Conservation (phyloP, 768 basidiomycete genomes). For the Suillus hirtellus region DNA sequence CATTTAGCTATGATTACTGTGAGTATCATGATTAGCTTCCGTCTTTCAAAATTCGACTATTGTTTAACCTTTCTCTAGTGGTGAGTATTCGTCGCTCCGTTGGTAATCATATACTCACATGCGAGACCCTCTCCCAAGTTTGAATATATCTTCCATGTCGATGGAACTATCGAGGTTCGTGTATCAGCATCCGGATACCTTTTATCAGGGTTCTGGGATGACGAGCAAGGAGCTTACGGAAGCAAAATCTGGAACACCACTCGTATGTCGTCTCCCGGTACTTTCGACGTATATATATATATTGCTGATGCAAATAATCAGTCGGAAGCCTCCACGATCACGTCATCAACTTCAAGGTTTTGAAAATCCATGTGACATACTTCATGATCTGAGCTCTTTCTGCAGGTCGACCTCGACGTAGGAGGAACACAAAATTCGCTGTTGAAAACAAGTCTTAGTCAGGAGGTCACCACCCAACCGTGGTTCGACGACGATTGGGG, state of each 20-base stretch:
- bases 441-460: slow-evolving; percentile 47
- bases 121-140: slow-evolving; percentile 36
- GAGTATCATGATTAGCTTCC: slow-evolving; percentile 23
- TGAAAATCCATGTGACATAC: background rate
- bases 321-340: slow-evolving; percentile 74
- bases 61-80: slow-evolving; percentile 25
- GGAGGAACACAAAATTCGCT: slow-evolving; percentile 60
- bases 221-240: slow-evolving; percentile 51
- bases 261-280: slow-evolving; percentile 38
- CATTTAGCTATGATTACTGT: slow-evolving; percentile 54
- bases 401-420: slow-evolving; percentile 62
- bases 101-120: background rate
- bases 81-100: slow-evolving; percentile 19
- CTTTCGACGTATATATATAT: background rate
- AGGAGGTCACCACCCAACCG: slow-evolving; percentile 48
- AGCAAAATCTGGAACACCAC: slow-evolving; percentile 54
- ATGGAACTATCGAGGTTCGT: slow-evolving; percentile 67
- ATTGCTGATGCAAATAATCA: slow-evolving; percentile 19
- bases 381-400: slow-evolving; percentile 9
- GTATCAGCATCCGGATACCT: slow-evolving; percentile 69
- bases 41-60: slow-evolving; percentile 1
- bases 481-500: slow-evolving; percentile 68
- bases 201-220: slow-evolving; percentile 62
- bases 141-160: slow-evolving; percentile 65
- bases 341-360: slow-evolving; percentile 61